These are phyloP conservation scores for Silene coronaria DNA, from an alignment of 179 eudicot genomes.

Conservation along the genomic window DNA sequence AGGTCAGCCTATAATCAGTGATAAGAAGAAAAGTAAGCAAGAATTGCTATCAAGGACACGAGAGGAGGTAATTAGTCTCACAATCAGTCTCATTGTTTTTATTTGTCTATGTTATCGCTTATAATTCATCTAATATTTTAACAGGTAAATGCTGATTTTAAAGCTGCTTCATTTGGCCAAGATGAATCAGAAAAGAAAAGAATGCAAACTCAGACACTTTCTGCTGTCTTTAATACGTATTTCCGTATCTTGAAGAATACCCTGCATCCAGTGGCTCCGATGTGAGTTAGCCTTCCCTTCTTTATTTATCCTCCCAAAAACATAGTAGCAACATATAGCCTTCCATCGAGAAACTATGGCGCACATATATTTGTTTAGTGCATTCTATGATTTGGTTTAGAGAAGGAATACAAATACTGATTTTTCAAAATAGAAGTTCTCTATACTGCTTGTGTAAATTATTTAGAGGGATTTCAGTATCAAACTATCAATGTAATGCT, in stretches of 20 bases:
- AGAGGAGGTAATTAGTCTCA: constrained; percentile 55
- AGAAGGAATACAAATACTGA: background rate
- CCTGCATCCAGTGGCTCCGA: constrained; percentile 26
- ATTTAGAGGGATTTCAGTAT: too few relatives aligned
- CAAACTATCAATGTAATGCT: too few relatives aligned
- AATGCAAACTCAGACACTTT: constrained; percentile 68
- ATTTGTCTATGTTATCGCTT: background rate
- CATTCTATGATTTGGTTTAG: background rate
- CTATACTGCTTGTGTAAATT: too few relatives aligned
- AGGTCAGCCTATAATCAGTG: constrained; percentile 38
- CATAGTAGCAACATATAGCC: background rate
- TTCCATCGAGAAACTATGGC: background rate
- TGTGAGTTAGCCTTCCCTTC: constrained; percentile 14
- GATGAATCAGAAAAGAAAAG: constrained; percentile 60
- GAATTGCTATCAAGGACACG: constrained; percentile 64
- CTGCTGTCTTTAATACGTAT: constrained; percentile 71
- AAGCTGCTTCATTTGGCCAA: constrained; percentile 66
- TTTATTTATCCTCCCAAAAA: background rate
- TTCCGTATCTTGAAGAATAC: constrained; percentile 82
- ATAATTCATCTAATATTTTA: constrained; percentile 9
- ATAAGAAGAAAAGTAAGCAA: constrained; percentile 53
- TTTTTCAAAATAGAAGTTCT: too few relatives aligned
- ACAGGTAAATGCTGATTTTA: constrained; percentile 85
- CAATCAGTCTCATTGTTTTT: background rate
- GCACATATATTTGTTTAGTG: background rate